Conservation (phyloP, 257 asterid genomes). For the Oldenlandia corymbosa region DNA sequence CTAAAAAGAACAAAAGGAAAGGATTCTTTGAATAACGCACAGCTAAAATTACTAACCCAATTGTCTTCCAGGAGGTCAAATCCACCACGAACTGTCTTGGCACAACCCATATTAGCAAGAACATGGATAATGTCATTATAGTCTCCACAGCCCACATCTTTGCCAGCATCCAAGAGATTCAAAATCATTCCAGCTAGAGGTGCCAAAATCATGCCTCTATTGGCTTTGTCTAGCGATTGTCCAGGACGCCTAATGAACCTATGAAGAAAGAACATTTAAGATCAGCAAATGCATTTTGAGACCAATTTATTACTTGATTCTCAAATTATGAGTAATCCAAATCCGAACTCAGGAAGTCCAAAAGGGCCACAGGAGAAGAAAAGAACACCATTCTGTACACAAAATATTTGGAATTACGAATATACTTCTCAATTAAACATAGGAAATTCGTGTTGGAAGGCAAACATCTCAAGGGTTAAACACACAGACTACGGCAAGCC, state of each 20-base stretch:
- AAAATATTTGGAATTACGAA: not conserved
- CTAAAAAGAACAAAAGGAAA: not conserved
- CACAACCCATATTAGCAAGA: conserved; percentile 87
- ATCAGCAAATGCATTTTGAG: no score
- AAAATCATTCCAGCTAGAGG: conserved; percentile 88
- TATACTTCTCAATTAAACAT: no score
- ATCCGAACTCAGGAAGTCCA: not conserved
- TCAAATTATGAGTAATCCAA: not conserved
- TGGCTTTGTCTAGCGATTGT: conserved; percentile 63
- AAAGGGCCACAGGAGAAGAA: not conserved
- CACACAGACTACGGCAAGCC: not conserved
- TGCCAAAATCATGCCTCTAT: conserved; percentile 77
- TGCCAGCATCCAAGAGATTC: conserved; percentile 61
- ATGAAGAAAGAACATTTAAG: conserved; percentile 3
- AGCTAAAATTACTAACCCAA: conserved; percentile 47
- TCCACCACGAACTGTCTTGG: conserved; percentile 66
- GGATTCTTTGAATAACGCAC: not conserved
- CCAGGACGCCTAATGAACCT: conserved; percentile 78
- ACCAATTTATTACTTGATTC: no score
- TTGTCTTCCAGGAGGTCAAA: conserved; percentile 70
- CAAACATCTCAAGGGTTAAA: not conserved
- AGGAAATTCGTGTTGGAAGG: no score
- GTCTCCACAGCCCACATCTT: conserved; percentile 24
- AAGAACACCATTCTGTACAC: not conserved
- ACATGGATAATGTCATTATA: conserved; percentile 59